Evolutionary conservation across 208 protist genomes (phyloP).

Genomic region (Zelonia costaricensis): DNA sequence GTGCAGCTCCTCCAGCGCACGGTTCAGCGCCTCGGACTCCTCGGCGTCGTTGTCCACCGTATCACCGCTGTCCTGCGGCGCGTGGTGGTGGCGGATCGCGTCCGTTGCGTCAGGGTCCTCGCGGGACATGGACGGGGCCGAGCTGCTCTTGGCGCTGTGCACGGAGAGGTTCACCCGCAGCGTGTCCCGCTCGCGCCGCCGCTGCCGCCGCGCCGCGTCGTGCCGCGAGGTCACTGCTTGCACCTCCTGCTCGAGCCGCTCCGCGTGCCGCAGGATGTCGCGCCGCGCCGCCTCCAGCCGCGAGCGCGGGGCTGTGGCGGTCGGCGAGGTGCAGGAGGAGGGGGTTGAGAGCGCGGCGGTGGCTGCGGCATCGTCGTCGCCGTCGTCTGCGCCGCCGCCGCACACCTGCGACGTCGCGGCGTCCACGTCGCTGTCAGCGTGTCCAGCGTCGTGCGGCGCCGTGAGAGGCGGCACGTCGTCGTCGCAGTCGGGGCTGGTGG

Average conservation of each 20-base stretch:
- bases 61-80: too few species aligned
- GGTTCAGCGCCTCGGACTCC: slow-evolving; percentile 8
- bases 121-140: slow-evolving; percentile 5
- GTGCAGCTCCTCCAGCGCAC: slow-evolving; percentile 23
- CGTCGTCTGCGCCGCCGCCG: too few species aligned
- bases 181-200: slow-evolving; percentile 18
- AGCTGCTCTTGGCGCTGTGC: slow-evolving; percentile 9
- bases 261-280: slow-evolving; percentile 14
- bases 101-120: neutral
- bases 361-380: too few species aligned
- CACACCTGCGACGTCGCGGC: too few species aligned
- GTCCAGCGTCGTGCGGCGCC: too few species aligned
- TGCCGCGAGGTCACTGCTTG: slow-evolving; percentile 20
- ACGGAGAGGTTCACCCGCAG: slow-evolving; percentile 19
- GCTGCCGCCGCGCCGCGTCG: slow-evolving; percentile 24
- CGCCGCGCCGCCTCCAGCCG: slow-evolving; percentile 20
- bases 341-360: too few species aligned
- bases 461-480: too few species aligned
- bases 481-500: too few species aligned
- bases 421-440: too few species aligned
- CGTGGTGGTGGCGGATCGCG: neutral
- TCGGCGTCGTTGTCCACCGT: neutral
- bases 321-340: neutral
- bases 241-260: slow-evolving; percentile 23
- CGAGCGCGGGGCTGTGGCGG: slow-evolving; percentile 1